Evolutionary conservation across 768 basidiomycete species (phyloP).

Genomic region (Mycena albidolilacea): DNA sequence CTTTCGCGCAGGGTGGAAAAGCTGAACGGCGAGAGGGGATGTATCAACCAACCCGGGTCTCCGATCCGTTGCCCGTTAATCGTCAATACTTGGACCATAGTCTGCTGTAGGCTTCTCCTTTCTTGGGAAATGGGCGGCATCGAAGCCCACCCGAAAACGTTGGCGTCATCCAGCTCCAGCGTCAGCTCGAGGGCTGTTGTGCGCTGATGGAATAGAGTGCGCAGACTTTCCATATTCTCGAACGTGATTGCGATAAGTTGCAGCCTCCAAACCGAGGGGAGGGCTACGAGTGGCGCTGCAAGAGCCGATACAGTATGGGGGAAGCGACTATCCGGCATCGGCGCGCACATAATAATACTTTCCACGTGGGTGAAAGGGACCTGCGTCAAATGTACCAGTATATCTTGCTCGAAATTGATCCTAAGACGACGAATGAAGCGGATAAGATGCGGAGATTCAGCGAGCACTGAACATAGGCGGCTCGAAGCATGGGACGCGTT

Average conservation of each 20-base stretch:
- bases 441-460: background rate
- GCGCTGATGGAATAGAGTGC: background rate
- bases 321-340: background rate
- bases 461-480: background rate
- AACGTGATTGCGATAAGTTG: background rate
- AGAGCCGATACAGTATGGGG: background rate
- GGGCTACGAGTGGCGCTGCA: background rate
- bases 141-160: background rate
- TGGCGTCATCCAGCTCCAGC: background rate
- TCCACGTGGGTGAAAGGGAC: background rate
- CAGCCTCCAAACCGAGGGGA: background rate
- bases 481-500: background rate
- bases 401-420: background rate
- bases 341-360: background rate
- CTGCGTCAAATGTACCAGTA: background rate
- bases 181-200: background rate
- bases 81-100: background rate
- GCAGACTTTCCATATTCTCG: background rate
- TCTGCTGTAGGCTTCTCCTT: too few relatives aligned
- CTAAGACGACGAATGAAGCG: background rate
- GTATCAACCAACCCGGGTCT: background rate
- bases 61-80: background rate
- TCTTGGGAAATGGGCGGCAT: background rate
- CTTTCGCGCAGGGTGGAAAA: background rate
- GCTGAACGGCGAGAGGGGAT: conserved; percentile 10